Base-by-base conservation (phyloP, 2,329 filamentous ascomycete species). In the Lasiodiplodia sp. region DNA sequence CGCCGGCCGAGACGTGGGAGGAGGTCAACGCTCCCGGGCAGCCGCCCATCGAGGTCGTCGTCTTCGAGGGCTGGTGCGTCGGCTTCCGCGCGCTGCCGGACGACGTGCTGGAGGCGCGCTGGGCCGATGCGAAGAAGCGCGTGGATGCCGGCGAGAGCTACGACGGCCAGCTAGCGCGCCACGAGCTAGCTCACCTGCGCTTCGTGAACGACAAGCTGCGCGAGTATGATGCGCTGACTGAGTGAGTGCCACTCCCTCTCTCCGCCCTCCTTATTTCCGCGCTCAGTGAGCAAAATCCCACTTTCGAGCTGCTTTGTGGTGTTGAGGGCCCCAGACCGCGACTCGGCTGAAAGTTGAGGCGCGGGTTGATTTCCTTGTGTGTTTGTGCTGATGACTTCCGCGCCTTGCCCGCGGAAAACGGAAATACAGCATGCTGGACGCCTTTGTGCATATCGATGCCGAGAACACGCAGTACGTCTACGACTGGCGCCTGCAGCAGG, bases 21-120 rank as follows among this genome's bases (percentile, higher is more conserved):
- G 75, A 76, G 16, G 84, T 91, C 69, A 90, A 90, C 74, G 79
- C 78, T 12, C 80, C 76, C 21, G 80, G 87, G 28, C 88, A 88
- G 72, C 80, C 77, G 2, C 82, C 79, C n/a, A 80, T 88, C 2
- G 84, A 86, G 64, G 88, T 95, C 7, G 86, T 97, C 25, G 87
- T 97, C 64, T 90, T 97, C 71, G 94, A 97, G 79, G 94, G 94
- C 21, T 97, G 94, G 94, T 96, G 91, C 78, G 89, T 97, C 14
- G 94, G 93, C 2, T 97, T 97, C 81, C 88, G 90, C 6, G 79
- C 91, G 0, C 79, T 94, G 14, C 73, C 81, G n/a, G 83, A 86
- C 5, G 77, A 87, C 4, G 83, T 85, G 34, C 77, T 88, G 3
- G 84, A 84, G 72, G 82, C 83, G 75, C 86, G 85, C 70, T 87